Evolutionary conservation across 2,329 filamentous ascomycete genomes (phyloP).

Genomic region (Trichophaea hybrida): DNA sequence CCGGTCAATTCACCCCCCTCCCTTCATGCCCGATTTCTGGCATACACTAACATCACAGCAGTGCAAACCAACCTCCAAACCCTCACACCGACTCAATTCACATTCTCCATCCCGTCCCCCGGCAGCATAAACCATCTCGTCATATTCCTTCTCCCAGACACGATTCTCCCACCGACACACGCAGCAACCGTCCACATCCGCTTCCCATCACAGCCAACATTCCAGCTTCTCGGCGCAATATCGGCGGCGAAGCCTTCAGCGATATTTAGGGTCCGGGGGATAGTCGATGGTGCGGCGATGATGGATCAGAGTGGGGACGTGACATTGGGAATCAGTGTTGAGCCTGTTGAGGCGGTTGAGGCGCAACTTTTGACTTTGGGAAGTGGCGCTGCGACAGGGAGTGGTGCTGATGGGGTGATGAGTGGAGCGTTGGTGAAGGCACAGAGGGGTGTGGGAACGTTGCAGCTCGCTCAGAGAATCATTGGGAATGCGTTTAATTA

Average conservation of each 20-base stretch:
- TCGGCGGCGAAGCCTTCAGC: constrained; percentile 82
- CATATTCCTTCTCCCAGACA: constrained; percentile 73
- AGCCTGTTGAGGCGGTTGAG: constrained; percentile 46
- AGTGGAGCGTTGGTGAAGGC: neutral
- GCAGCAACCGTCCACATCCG: constrained; percentile 87
- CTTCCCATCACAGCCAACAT: constrained; percentile 36
- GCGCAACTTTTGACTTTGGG: constrained; percentile 49
- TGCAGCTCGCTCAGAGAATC: constrained; percentile 75
- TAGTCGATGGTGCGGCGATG: constrained; percentile 37
- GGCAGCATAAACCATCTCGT: constrained; percentile 59
- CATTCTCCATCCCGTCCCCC: constrained; percentile 49
- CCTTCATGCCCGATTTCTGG: constrained; percentile 4
- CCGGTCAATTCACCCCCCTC: constrained; percentile 21
- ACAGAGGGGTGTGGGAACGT: constrained; percentile 43
- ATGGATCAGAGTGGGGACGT: constrained; percentile 42
- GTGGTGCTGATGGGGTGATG: neutral
- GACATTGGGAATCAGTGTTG: constrained; percentile 69
- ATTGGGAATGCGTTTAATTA: constrained; percentile 98
- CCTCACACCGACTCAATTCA: constrained; percentile 45
- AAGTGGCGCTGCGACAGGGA: constrained; percentile 25
- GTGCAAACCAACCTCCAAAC: constrained; percentile 41
- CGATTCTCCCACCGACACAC: constrained; percentile 55
- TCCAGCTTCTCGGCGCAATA: constrained; percentile 67
- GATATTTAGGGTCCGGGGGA: constrained; percentile 57
- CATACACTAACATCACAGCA: constrained; percentile 42